Conservation (phyloP, 495 filamentous ascomycete species). For the Oleoguttula mirabilis region DNA sequence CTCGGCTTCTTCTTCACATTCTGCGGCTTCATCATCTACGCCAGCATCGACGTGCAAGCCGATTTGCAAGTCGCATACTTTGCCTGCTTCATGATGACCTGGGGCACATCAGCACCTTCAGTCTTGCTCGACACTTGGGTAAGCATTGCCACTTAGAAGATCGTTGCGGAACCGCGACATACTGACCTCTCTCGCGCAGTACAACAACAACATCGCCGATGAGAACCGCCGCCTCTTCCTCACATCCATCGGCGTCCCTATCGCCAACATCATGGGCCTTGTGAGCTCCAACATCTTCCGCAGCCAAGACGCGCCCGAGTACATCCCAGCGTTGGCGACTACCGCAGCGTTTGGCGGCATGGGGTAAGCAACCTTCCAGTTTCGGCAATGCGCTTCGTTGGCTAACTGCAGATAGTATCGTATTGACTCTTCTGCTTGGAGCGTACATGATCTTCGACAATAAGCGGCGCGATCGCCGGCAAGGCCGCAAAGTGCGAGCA, state of each 20-base stretch:
- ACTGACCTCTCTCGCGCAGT: too few species aligned
- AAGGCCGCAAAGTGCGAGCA: conserved; percentile 49
- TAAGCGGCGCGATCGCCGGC: conserved; percentile 43
- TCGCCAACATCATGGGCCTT: conserved; percentile 73
- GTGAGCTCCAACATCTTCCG: conserved; percentile 65
- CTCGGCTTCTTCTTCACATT: conserved; percentile 63
- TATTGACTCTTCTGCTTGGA: conserved; percentile 47
- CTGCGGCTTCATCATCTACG: conserved; percentile 64
- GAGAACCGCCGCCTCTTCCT: conserved; percentile 59
- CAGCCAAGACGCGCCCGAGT: conserved; percentile 57
- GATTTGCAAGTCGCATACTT: conserved; percentile 59
- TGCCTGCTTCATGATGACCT: conserved; percentile 73
- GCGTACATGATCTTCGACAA: conserved; percentile 64
- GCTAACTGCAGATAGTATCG: too few species aligned
- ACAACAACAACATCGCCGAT: conserved; percentile 71
- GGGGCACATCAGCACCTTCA: conserved; percentile 44
- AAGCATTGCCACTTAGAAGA: too few species aligned
- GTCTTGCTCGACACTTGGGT: conserved; percentile 46
- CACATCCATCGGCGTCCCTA: conserved; percentile 60
- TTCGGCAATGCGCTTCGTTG: too few species aligned
- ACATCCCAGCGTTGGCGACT: conserved; percentile 60
- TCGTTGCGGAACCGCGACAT: too few species aligned
- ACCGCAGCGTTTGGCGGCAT: conserved; percentile 60
- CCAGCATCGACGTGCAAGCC: conserved; percentile 49
- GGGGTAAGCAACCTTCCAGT: too few species aligned